Evolutionary conservation across 2,329 filamentous ascomycete species (phyloP).

Genomic region (Trichoderma simmonsii): DNA sequence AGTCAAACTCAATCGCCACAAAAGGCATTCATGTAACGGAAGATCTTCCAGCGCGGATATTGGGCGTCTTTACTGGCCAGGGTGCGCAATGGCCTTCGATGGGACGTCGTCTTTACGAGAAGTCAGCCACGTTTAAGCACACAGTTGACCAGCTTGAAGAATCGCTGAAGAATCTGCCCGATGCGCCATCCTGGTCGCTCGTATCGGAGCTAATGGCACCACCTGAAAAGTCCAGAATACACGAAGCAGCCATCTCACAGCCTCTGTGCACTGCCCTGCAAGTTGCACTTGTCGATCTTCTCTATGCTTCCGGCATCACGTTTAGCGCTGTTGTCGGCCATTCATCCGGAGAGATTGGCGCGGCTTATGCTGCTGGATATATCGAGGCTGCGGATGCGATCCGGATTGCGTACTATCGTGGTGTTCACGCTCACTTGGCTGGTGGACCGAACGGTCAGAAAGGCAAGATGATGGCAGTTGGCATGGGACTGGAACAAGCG

Average conservation of each 20-base stretch:
- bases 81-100: background rate
- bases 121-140: background rate
- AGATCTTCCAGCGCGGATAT: background rate
- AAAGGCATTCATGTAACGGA: background rate
- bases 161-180: background rate
- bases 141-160: background rate
- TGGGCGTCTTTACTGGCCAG: background rate
- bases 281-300: background rate
- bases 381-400: background rate
- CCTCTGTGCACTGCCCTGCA: background rate
- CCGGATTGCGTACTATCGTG: background rate
- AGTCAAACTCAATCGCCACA: background rate
- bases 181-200: background rate
- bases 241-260: background rate
- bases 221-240: background rate
- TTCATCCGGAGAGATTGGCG: background rate
- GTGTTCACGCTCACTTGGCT: background rate
- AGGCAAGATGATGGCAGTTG: background rate
- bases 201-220: background rate
- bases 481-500: background rate
- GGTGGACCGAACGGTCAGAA: background rate
- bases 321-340: background rate
- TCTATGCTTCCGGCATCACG: background rate
- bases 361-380: background rate
- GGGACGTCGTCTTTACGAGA: background rate